phyloP scores from a whole-genome alignment of 169 alveolate species.

The Plasmodium inui region DNA sequence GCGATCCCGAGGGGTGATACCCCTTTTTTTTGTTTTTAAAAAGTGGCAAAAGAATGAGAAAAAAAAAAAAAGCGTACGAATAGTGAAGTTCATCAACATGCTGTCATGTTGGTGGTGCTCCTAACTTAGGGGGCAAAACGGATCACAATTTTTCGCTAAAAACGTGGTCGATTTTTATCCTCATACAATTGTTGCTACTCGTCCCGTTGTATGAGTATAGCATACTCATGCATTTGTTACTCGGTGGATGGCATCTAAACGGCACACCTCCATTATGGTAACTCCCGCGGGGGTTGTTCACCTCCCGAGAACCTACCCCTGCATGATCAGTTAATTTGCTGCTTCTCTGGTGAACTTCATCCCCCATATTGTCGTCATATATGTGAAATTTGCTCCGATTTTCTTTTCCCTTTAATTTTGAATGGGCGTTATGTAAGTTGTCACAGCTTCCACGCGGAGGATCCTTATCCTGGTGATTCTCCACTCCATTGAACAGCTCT shows the following conservation, averaged over 20 bases:
- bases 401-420: neutral
- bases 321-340: neutral
- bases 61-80: neutral
- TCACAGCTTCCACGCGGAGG: neutral
- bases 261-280: neutral
- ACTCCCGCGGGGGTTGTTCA: neutral
- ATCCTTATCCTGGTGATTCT: neutral
- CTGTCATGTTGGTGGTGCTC: neutral
- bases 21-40: neutral
- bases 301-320: neutral
- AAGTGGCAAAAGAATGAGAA: neutral
- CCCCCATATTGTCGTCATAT: neutral
- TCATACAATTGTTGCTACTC: neutral
- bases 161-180: conserved; percentile 30
- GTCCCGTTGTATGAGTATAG: conserved; percentile 23
- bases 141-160: neutral
- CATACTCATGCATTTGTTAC: neutral
- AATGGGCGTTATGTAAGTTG: neutral
- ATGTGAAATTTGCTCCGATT: neutral
- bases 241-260: neutral
- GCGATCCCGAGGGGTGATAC: neutral
- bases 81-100: neutral
- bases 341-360: neutral
- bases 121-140: neutral
- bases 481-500: neutral